phyloP scores from a whole-genome alignment of 192 early-diverging fungal species.

The Backusella liffmaniae region DNA sequence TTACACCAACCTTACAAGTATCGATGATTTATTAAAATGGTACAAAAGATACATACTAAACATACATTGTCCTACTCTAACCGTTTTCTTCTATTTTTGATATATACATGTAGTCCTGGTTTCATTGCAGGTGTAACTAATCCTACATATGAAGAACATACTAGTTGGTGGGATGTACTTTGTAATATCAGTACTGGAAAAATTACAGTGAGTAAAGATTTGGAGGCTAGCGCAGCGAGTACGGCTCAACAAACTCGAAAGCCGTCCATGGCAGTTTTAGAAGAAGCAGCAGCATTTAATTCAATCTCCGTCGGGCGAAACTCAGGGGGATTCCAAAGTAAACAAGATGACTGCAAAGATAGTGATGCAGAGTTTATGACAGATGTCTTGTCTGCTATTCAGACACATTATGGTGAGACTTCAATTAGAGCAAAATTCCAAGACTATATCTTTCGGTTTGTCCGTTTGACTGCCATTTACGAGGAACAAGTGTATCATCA shows the following conservation, averaged over 20 bases:
- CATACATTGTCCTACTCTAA: conserved; percentile 8
- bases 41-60: conserved; percentile 26
- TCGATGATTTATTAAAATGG: conserved; percentile 84
- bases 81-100: neutral
- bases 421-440: conserved; percentile 87
- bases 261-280: neutral
- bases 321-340: neutral
- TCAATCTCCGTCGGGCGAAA: neutral
- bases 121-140: conserved; percentile 98
- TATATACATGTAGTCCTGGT: conserved; percentile 54
- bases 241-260: conserved; percentile 1
- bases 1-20: conserved; percentile 83
- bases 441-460: conserved; percentile 82
- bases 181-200: conserved; percentile 93
- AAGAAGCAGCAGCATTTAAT: neutral
- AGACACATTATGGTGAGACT: conserved; percentile 83
- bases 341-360: conserved; percentile 8
- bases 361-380: conserved; percentile 12
- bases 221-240: conserved; percentile 17
- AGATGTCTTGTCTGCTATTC: conserved; percentile 55
- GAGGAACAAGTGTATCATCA: conserved; percentile 66
- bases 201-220: conserved; percentile 86
- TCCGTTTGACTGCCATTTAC: conserved; percentile 74
- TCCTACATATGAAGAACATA: conserved; percentile 91
- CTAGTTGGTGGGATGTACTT: conserved; percentile 95